Conservation (phyloP, 1,284 basidiomycete genomes). For the Hypsizygus ulmarius region DNA sequence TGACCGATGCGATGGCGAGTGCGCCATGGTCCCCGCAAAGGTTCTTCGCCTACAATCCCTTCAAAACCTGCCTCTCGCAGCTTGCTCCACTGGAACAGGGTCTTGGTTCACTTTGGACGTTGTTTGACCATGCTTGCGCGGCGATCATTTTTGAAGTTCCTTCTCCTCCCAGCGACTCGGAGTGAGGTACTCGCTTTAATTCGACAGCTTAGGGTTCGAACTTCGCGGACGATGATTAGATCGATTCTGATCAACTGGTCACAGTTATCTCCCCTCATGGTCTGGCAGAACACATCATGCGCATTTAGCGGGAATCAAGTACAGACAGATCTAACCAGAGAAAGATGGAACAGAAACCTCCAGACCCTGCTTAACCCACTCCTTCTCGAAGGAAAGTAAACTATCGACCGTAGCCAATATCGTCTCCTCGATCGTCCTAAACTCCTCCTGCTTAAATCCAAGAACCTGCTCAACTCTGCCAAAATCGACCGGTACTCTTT, state of each 20-base stretch:
- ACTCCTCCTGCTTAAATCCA: slow-evolving; percentile 2
- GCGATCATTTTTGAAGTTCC: no score
- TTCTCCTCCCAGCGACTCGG: no score
- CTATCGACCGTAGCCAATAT: slow-evolving; percentile 6
- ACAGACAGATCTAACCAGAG: no score
- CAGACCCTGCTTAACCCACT: slow-evolving; percentile 2
- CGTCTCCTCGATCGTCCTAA: slow-evolving; percentile 2
- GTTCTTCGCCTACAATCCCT: slow-evolving; percentile 11
- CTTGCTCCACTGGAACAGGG: neutral
- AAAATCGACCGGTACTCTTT: slow-evolving; percentile 2
- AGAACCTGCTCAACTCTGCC: slow-evolving; percentile 4
- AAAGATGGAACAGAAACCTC: slow-evolving; percentile 1
- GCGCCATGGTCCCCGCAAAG: slow-evolving; percentile 27
- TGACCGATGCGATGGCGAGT: slow-evolving; percentile 23
- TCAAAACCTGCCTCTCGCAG: slow-evolving; percentile 3
- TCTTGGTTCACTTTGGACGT: neutral
- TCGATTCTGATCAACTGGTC: neutral
- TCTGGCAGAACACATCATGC: no score
- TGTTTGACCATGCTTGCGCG: slow-evolving; percentile 5
- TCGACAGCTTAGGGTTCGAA: neutral
- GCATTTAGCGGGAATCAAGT: no score
- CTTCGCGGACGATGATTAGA: neutral
- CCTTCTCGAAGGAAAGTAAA: slow-evolving; percentile 3
- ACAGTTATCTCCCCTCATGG: no score
- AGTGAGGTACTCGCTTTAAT: no score